Percentiles rank a stretch among this genome's conserved stretches.
These are phyloP conservation scores for Nigrograna mackinnonii DNA, from an alignment of 2,329 filamentous ascomycete species.

Conservation along the genomic window DNA sequence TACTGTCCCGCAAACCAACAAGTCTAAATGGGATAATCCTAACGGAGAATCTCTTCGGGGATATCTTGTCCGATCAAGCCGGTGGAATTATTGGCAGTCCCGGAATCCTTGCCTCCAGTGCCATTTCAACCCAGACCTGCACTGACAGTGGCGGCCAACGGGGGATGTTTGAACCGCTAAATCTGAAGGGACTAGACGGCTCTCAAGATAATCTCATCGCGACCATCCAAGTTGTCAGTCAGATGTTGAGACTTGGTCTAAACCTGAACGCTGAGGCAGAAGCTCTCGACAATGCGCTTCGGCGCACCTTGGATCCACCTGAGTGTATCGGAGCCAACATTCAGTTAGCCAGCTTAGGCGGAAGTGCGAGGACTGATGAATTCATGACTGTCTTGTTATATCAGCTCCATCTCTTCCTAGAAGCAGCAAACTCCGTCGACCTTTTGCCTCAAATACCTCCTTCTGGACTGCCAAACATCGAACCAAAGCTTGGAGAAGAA, in stretches of 20 bases:
- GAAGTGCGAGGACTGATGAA: neutral
- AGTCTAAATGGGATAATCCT: neutral
- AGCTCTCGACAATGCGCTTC: neutral
- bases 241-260: neutral
- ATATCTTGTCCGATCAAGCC: constrained; percentile 2
- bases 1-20: neutral
- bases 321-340: neutral
- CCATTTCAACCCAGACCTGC: neutral
- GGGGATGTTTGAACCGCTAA: neutral
- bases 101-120: neutral
- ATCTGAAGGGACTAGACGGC: neutral
- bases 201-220: neutral
- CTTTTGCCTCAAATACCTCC: no score
- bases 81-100: neutral
- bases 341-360: neutral
- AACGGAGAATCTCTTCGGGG: neutral
- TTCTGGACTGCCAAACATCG: no score
- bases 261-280: neutral
- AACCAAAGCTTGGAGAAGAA: neutral
- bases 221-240: neutral
- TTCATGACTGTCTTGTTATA: neutral
- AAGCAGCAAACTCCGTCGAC: constrained; percentile 1
- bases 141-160: no score
- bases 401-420: neutral
- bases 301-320: neutral